Conservation (phyloP, 2,329 filamentous ascomycete species). For the Claviceps sp. region DNA sequence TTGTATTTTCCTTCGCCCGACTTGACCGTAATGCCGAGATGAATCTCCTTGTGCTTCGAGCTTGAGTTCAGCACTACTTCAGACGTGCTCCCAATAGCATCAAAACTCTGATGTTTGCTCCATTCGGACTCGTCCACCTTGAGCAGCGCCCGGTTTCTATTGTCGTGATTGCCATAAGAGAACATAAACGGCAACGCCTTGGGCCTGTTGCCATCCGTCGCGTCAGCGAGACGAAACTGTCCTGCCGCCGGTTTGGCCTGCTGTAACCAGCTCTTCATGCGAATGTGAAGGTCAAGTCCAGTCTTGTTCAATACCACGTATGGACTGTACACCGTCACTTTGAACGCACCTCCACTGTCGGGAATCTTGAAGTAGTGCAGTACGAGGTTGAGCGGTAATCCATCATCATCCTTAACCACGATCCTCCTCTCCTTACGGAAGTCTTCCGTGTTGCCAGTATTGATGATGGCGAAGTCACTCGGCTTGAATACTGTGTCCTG, state of each 20-base stretch:
- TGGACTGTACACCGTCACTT: constrained; percentile 85
- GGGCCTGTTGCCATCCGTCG: constrained; percentile 39
- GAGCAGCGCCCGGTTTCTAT: constrained; percentile 77
- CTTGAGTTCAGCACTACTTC: constrained; percentile 72
- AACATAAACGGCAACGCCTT: constrained; percentile 92
- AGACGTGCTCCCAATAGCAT: constrained; percentile 86
- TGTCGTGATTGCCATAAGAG: constrained; percentile 77
- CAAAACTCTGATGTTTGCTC: constrained; percentile 97
- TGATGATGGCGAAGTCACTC: constrained; percentile 96
- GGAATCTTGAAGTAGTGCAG: constrained; percentile 86
- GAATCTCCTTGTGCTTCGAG: constrained; percentile 64
- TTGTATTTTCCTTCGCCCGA: constrained; percentile 97
- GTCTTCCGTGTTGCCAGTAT: constrained; percentile 74
- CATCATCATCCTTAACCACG: constrained; percentile 72
- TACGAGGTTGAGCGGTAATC: constrained; percentile 64
- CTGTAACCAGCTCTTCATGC: constrained; percentile 80
- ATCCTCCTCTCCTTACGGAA: constrained; percentile 73
- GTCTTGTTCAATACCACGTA: constrained; percentile 95
- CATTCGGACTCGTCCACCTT: constrained; percentile 83
- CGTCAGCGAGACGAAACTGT: constrained; percentile 47
- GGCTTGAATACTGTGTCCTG: constrained; percentile 90
- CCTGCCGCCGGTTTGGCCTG: constrained; percentile 73
- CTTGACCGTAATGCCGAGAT: constrained; percentile 76
- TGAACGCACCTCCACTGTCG: constrained; percentile 89
- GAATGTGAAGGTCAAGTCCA: constrained; percentile 73